These are phyloP conservation scores for Asterochloris sp. DNA, from an alignment of 139 green algal genomes.

Conservation along the genomic window DNA sequence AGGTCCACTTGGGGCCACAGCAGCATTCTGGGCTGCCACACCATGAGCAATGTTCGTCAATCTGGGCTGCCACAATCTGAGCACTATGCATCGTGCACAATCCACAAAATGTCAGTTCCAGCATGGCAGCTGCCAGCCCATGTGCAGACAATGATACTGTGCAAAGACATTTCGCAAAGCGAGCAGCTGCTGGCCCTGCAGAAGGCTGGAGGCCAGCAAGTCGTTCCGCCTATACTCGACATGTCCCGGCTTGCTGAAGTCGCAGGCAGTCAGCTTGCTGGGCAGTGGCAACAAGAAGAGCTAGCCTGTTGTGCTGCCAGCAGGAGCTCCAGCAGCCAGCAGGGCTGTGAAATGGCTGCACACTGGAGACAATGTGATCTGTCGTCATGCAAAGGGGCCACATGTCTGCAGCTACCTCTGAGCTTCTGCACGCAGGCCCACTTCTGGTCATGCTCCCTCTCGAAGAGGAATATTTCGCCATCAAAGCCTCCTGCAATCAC, in stretches of 20 bases:
- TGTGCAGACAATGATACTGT: too few species aligned
- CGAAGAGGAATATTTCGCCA: constrained; percentile 7
- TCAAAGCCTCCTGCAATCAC: constrained; percentile 15
- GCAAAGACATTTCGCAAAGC: too few species aligned
- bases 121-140: too few species aligned
- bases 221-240: neutral
- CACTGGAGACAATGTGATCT: too few species aligned
- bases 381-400: neutral
- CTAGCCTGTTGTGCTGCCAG: neutral
- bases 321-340: too few species aligned
- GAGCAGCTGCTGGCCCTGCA: too few species aligned
- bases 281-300: neutral
- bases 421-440: neutral
- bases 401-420: neutral
- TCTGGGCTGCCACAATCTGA: neutral
- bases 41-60: neutral
- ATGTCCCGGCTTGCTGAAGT: neutral
- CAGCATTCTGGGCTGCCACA: neutral
- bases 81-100: neutral
- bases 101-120: neutral
- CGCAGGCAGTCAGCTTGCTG: neutral
- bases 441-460: neutral
- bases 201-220: neutral
- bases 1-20: neutral
- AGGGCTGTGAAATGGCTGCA: too few species aligned